phyloP scores from a whole-genome alignment of 176 grass and related monocot species.

The Aechmea fasciata region DNA sequence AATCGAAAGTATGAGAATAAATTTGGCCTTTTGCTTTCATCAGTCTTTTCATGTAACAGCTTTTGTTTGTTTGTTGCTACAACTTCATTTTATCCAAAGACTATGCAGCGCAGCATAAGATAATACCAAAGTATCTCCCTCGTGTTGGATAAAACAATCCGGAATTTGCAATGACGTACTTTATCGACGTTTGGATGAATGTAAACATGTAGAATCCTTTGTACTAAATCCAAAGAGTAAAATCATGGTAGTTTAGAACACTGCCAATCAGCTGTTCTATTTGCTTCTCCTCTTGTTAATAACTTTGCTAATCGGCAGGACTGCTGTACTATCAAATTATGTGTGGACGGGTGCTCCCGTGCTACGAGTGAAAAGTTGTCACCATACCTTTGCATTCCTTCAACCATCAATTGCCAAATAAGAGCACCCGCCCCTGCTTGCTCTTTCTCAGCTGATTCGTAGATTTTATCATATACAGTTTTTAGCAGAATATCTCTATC shows the following conservation, averaged over 20 bases:
- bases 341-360: constrained; percentile 32
- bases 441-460: constrained; percentile 50
- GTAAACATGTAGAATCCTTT: background rate
- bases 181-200: background rate
- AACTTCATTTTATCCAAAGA: background rate
- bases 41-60: background rate
- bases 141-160: background rate
- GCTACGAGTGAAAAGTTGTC: constrained; percentile 81
- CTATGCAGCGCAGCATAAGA: background rate
- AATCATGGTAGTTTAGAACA: constrained; percentile 7
- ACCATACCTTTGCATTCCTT: constrained; percentile 49
- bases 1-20: background rate
- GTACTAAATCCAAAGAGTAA: background rate
- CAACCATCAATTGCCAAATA: constrained; percentile 86
- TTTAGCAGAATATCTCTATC: constrained; percentile 59
- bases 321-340: constrained; percentile 65
- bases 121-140: background rate
- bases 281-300: constrained; percentile 24
- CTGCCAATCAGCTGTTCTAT: constrained; percentile 5
- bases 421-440: constrained; percentile 71
- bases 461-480: constrained; percentile 80
- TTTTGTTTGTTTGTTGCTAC: background rate
- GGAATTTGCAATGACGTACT: background rate
- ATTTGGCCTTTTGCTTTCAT: background rate
- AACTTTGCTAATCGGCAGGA: constrained; percentile 55